Evolutionary conservation across 2,329 filamentous ascomycete species (phyloP).

Genomic region (Fusarium staphyleae): DNA sequence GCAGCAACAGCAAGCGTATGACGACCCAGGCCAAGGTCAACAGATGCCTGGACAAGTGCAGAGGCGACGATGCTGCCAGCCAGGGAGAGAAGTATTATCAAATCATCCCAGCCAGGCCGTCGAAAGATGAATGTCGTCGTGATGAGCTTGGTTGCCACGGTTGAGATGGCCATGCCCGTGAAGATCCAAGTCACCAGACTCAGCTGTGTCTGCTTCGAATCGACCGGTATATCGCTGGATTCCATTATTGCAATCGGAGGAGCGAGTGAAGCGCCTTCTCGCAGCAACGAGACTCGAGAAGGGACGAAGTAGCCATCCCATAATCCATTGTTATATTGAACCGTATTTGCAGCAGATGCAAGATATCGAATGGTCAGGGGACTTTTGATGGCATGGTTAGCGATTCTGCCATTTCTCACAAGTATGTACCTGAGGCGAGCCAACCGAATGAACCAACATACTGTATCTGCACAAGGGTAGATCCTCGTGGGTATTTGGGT

Average conservation of each 20-base stretch:
- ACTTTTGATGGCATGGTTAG: too few species aligned
- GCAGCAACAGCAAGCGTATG: constrained; percentile 7
- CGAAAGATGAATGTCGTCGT: constrained; percentile 7
- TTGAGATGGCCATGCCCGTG: constrained; percentile 11
- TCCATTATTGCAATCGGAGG: background rate
- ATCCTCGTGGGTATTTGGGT: too few species aligned
- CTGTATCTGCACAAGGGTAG: too few species aligned
- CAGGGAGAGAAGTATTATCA: constrained; percentile 10
- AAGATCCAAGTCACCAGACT: constrained; percentile 6
- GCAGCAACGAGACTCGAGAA: background rate
- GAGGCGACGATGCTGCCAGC: constrained; percentile 10
- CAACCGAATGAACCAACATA: too few species aligned
- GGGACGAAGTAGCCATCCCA: too few species aligned
- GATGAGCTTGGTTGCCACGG: constrained; percentile 1
- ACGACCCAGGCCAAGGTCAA: constrained; percentile 6
- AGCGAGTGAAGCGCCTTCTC: background rate
- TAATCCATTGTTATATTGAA: too few species aligned
- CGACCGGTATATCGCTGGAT: background rate
- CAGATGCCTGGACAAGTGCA: constrained; percentile 2
- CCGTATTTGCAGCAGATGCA: too few species aligned
- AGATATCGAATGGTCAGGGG: too few species aligned
- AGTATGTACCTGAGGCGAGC: too few species aligned
- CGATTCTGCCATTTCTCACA: too few species aligned
- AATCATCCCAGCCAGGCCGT: constrained; percentile 15
- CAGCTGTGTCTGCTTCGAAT: constrained; percentile 6